These are phyloP conservation scores for Apostasia ramifera DNA, from an alignment of 106 monocot genomes.

Conservation along the genomic window DNA sequence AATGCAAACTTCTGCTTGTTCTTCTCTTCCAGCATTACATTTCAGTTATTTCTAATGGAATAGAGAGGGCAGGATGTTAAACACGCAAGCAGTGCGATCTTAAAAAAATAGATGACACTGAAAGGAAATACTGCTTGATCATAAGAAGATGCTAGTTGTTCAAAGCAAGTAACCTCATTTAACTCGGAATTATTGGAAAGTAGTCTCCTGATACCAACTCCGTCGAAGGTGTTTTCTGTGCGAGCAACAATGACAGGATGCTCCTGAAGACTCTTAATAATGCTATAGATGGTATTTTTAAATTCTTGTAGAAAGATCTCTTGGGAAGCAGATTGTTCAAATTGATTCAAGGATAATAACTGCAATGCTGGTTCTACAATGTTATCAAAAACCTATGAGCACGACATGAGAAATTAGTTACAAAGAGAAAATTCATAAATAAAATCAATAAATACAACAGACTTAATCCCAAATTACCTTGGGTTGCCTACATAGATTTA, in stretches of 20 bases:
- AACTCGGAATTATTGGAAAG: slow-evolving; percentile 67
- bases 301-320: slow-evolving; percentile 55
- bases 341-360: slow-evolving; percentile 24
- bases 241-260: slow-evolving; percentile 84
- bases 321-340: slow-evolving; percentile 38
- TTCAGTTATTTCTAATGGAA: neutral
- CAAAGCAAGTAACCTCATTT: slow-evolving; percentile 52
- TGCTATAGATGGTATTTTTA: slow-evolving; percentile 39
- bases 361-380: slow-evolving; percentile 57
- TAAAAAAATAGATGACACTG: neutral
- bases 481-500: too few species aligned
- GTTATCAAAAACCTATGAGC: slow-evolving; percentile 46
- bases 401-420: neutral
- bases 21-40: neutral
- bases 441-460: neutral
- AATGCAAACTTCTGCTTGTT: neutral
- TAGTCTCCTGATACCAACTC: slow-evolving; percentile 54
- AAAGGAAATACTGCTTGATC: neutral
- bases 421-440: neutral
- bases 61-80: neutral
- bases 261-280: slow-evolving; percentile 46
- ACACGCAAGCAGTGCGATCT: neutral
- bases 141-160: too few species aligned
- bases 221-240: slow-evolving; percentile 74
- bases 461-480: neutral